phyloP scores from a whole-genome alignment of 2,329 filamentous ascomycete genomes.

The Nemania serpens region DNA sequence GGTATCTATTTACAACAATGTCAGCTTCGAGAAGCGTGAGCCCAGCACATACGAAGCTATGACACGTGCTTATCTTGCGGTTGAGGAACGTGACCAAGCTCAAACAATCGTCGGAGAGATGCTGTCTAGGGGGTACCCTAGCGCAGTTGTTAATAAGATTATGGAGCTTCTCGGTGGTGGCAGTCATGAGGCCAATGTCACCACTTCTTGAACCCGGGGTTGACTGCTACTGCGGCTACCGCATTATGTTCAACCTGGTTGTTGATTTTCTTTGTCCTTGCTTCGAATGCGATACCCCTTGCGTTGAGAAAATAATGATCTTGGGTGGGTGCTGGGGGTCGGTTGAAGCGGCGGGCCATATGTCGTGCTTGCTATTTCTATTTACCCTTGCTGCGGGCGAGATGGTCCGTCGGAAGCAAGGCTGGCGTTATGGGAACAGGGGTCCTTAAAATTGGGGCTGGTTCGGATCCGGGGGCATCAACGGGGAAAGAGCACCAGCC shows the following conservation, averaged over 20 bases:
- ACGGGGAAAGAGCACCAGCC: slow-evolving; percentile 33
- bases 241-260: slow-evolving; percentile 17
- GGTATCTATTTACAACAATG: slow-evolving; percentile 76
- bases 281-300: slow-evolving; percentile 43
- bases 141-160: slow-evolving; percentile 91
- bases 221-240: not conserved
- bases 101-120: slow-evolving; percentile 86
- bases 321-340: slow-evolving; percentile 33
- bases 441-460: slow-evolving; percentile 26
- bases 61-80: slow-evolving; percentile 88
- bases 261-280: slow-evolving; percentile 39
- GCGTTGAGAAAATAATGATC: slow-evolving; percentile 33
- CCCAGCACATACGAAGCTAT: slow-evolving; percentile 99
- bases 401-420: slow-evolving; percentile 17
- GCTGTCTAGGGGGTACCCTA: slow-evolving; percentile 85
- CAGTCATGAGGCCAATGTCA: slow-evolving; percentile 46
- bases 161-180: slow-evolving; percentile 79
- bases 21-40: slow-evolving; percentile 80
- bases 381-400: slow-evolving; percentile 12
- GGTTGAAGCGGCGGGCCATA: slow-evolving; percentile 33
- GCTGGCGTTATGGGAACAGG: slow-evolving; percentile 33
- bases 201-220: slow-evolving; percentile 26
- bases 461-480: slow-evolving; percentile 31
- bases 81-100: slow-evolving; percentile 77
- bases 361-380: slow-evolving; percentile 11